A percentile compares a stretch with the other conserved stretches of the same genome.
Conservation (phyloP, 768 basidiomycete genomes). For the Panaeolus papilionaceus region DNA sequence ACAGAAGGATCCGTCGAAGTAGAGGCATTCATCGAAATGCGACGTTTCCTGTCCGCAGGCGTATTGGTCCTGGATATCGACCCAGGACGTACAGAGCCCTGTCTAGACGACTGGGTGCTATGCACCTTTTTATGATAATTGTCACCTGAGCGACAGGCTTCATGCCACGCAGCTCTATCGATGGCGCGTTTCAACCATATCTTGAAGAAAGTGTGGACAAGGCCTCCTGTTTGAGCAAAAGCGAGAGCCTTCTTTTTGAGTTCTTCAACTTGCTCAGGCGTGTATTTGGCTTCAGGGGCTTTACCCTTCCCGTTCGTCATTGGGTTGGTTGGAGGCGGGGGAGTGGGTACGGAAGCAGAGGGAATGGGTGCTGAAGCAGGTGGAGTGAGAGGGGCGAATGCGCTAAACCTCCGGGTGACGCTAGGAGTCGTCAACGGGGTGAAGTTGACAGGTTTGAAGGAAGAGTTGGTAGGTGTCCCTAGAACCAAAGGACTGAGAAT, state of each 20-base stretch:
- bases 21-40: slow-evolving; percentile 33
- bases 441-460: slow-evolving; percentile 27
- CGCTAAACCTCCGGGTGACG: slow-evolving; percentile 21
- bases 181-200: slow-evolving; percentile 53
- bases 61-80: slow-evolving; percentile 20
- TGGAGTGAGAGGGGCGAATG: slow-evolving; percentile 19
- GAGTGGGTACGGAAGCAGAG: too few species aligned
- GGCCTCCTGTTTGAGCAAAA: slow-evolving; percentile 46
- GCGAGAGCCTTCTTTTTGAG: slow-evolving; percentile 47
- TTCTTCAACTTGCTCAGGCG: slow-evolving; percentile 42
- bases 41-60: slow-evolving; percentile 39
- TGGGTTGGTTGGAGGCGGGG: not conserved
- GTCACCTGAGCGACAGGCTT: slow-evolving; percentile 66
- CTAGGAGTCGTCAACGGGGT: slow-evolving; percentile 23
- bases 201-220: slow-evolving; percentile 49
- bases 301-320: slow-evolving; percentile 36
- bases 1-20: slow-evolving; percentile 21
- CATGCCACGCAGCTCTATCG: slow-evolving; percentile 60
- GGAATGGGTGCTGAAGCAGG: not conserved
- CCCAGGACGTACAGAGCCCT: slow-evolving; percentile 21
- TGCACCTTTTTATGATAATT: slow-evolving; percentile 61
- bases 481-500: slow-evolving; percentile 52
- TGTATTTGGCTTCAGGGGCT: slow-evolving; percentile 36
- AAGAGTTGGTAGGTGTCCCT: slow-evolving; percentile 37
- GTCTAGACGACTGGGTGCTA: slow-evolving; percentile 24